phyloP scores from a whole-genome alignment of 129 eudicot genomes.

The Deinandra increscens region DNA sequence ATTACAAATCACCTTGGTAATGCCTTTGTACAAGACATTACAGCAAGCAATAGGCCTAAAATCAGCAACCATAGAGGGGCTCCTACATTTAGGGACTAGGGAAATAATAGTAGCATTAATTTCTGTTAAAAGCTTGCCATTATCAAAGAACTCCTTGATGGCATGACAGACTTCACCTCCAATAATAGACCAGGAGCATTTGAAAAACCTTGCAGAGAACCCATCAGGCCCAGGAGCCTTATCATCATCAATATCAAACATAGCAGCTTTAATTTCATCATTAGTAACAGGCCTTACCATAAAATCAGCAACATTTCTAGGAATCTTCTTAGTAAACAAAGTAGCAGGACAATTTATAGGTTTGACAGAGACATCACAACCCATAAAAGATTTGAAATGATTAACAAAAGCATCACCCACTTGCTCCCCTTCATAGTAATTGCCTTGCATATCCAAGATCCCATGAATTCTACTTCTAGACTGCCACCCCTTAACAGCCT shows the following conservation, averaged over 20 bases:
- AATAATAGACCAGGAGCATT: too few species aligned
- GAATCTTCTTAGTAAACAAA: neutral
- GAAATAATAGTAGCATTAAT: too few species aligned
- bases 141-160: too few species aligned
- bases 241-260: neutral
- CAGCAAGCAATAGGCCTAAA: too few species aligned
- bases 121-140: too few species aligned
- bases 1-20: too few species aligned
- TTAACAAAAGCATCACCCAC: neutral
- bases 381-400: neutral
- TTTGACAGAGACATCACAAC: rapidly evolving
- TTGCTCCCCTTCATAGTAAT: neutral
- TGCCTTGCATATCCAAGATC: neutral
- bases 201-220: too few species aligned
- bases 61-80: too few species aligned
- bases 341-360: neutral
- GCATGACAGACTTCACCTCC: too few species aligned
- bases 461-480: neutral
- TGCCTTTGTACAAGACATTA: too few species aligned
- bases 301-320: neutral
- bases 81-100: too few species aligned
- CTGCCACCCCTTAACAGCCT: neutral
- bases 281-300: neutral
- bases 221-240: neutral
- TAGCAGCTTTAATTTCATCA: neutral